Conservation (phyloP, 2,329 filamentous ascomycete species). For the Endocalyx cinctus region DNA sequence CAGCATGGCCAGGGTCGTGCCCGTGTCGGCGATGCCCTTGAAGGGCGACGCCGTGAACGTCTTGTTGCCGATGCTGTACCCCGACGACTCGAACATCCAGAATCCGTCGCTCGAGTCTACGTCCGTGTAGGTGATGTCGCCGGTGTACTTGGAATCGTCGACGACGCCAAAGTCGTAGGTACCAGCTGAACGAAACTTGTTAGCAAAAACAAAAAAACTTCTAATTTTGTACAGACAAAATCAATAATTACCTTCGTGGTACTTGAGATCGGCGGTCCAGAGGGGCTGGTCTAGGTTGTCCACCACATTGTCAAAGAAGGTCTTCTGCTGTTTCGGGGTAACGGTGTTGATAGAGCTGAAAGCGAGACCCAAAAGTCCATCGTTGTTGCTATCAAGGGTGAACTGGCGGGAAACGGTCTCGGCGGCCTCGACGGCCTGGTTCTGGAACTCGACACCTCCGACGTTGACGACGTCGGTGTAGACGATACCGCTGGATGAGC, state of each 20-base stretch:
- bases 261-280: slow-evolving; percentile 23
- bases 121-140: slow-evolving; percentile 26
- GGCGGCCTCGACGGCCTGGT: slow-evolving; percentile 21
- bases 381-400: slow-evolving; percentile 14
- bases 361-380: slow-evolving; percentile 22
- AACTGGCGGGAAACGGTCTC: slow-evolving; percentile 17
- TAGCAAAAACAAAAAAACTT: too few relatives aligned
- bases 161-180: slow-evolving; percentile 33
- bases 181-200: slow-evolving; percentile 18
- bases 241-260: slow-evolving; percentile 15
- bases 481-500: slow-evolving; percentile 23
- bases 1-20: slow-evolving; percentile 53
- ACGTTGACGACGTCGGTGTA: slow-evolving; percentile 21
- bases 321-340: slow-evolving; percentile 12
- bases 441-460: slow-evolving; percentile 9
- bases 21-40: slow-evolving; percentile 53
- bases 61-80: slow-evolving; percentile 22
- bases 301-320: slow-evolving; percentile 22
- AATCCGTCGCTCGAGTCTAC: slow-evolving; percentile 28
- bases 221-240: too few relatives aligned
- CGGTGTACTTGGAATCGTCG: slow-evolving; percentile 26
- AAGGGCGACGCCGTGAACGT: slow-evolving; percentile 17
- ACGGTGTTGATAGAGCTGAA: slow-evolving; percentile 21
- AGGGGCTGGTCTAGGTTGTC: slow-evolving; percentile 15
- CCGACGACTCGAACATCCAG: slow-evolving; percentile 27